Evolutionary conservation across 768 basidiomycete genomes (phyloP).

Genomic region (Tephrocybe sp.): DNA sequence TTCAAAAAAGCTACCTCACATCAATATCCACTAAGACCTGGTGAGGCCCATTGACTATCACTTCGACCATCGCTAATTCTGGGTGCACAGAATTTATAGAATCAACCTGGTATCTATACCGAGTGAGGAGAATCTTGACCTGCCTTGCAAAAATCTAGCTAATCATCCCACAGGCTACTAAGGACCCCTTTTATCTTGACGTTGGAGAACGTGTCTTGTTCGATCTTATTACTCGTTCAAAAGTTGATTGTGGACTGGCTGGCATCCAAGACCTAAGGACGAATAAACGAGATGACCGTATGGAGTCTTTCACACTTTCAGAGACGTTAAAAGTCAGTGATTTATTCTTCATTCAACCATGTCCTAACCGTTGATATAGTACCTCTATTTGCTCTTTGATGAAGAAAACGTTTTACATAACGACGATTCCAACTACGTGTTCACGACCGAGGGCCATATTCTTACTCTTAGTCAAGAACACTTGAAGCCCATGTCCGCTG

Average conservation of each 20-base stretch:
- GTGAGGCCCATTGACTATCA: constrained; percentile 26
- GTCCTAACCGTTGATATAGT: constrained; percentile 42
- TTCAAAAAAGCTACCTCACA: constrained; percentile 67
- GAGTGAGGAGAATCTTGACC: constrained; percentile 44
- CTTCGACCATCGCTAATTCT: neutral
- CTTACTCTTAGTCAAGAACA: constrained; percentile 59
- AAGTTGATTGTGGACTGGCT: constrained; percentile 83
- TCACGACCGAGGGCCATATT: constrained; percentile 95
- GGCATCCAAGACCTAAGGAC: constrained; percentile 77
- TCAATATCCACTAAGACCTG: constrained; percentile 80
- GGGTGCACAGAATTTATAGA: constrained; percentile 79
- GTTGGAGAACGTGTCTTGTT: constrained; percentile 81
- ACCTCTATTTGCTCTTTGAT: constrained; percentile 90
- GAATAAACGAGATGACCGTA: constrained; percentile 83
- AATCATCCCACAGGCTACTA: constrained; percentile 66
- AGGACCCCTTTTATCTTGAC: constrained; percentile 88
- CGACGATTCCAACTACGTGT: constrained; percentile 84
- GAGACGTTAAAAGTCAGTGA: constrained; percentile 80
- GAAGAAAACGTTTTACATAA: constrained; percentile 72
- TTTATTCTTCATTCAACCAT: neutral
- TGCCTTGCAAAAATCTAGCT: neutral
- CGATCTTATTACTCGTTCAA: constrained; percentile 72
- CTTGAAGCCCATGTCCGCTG: constrained; percentile 54
- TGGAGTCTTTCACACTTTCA: constrained; percentile 96
- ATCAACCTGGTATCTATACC: constrained; percentile 94